Evolutionary conservation across 1,284 basidiomycete species (phyloP).

Genomic region (Grifola frondosa): DNA sequence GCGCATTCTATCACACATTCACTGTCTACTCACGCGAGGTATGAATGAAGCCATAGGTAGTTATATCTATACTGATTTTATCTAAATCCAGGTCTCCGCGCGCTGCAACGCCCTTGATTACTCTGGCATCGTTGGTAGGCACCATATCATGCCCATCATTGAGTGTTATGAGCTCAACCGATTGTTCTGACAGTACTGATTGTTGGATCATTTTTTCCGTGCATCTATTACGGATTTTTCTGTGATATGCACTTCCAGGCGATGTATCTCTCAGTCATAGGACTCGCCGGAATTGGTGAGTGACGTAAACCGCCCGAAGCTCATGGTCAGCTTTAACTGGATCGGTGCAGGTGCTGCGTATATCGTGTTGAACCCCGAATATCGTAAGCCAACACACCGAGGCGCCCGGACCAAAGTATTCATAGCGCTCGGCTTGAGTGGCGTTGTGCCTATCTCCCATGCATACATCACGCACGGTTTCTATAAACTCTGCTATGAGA

Average conservation of each 20-base stretch:
- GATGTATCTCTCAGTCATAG: conserved; percentile 56
- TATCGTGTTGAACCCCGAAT: conserved; percentile 79
- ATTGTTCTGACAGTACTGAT: conserved; percentile 41
- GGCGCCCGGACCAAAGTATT: conserved; percentile 81
- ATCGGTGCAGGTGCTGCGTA: conserved; percentile 57
- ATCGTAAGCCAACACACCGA: conserved; percentile 74
- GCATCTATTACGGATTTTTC: conserved; percentile 72
- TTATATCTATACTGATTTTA: conserved; percentile 5
- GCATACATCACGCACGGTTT: conserved; percentile 59
- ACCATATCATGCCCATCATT: not conserved
- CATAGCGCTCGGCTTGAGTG: conserved; percentile 76
- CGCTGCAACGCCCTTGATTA: conserved; percentile 63
- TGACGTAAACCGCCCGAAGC: conserved; percentile 18
- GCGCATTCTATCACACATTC: conserved; percentile 77
- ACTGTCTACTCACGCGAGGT: conserved; percentile 74
- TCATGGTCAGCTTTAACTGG: conserved; percentile 20
- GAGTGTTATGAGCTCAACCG: not conserved
- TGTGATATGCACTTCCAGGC: conserved; percentile 54
- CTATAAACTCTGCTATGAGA: conserved; percentile 51
- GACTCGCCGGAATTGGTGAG: conserved; percentile 62
- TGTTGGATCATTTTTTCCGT: conserved; percentile 82
- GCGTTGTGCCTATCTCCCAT: conserved; percentile 73
- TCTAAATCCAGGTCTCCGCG: conserved; percentile 28
- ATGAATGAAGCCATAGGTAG: conserved; percentile 10
- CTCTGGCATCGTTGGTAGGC: conserved; percentile 61